Conservation (phyloP, 164 flowering plant species). For the Liriodendron chinense region DNA sequence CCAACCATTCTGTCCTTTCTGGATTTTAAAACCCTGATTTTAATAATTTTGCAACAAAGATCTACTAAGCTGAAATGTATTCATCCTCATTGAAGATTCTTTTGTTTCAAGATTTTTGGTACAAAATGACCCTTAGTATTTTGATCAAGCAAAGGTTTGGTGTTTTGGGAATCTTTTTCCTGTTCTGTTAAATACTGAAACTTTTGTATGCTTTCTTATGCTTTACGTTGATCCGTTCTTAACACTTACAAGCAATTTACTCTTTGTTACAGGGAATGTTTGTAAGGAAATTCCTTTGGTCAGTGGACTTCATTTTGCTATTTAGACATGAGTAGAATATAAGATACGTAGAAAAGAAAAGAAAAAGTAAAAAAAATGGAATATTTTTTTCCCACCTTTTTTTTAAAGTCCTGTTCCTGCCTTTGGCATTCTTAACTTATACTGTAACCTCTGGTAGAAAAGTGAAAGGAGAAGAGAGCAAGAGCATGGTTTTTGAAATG, state of each 20-base stretch:
- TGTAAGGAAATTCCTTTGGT: slow-evolving; percentile 40
- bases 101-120: neutral
- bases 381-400: neutral
- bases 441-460: neutral
- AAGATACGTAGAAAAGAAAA: neutral
- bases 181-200: neutral
- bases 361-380: neutral
- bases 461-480: neutral
- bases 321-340: slow-evolving; percentile 19
- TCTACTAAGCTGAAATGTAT: no score
- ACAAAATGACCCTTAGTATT: neutral
- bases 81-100: no score
- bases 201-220: neutral
- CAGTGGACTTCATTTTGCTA: slow-evolving; percentile 19
- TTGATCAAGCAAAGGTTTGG: no score
- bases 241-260: neutral
- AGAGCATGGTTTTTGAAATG: neutral
- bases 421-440: neutral
- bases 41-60: no score
- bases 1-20: no score
- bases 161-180: neutral
- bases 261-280: slow-evolving; percentile 24
- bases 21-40: no score
- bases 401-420: neutral
- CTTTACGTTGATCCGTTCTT: neutral